phyloP scores from a whole-genome alignment of 164 flowering plant genomes.

The Aristolochia contorta region DNA sequence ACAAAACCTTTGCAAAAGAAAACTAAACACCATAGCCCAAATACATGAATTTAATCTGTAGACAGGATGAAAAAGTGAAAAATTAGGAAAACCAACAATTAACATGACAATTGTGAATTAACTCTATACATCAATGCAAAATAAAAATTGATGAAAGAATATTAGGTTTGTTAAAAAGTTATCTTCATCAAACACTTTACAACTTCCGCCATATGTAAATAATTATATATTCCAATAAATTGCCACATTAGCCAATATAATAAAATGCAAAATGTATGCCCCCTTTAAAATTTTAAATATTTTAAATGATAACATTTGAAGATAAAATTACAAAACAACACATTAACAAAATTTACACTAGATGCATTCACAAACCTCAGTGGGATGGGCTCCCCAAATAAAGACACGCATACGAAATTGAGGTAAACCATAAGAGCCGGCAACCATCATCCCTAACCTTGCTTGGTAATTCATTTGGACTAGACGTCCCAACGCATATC shows the following conservation, averaged over 20 bases:
- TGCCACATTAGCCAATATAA: not conserved
- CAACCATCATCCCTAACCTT: slow-evolving; percentile 69
- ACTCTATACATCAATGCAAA: no score
- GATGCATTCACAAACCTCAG: slow-evolving; percentile 22
- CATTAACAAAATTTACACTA: not conserved
- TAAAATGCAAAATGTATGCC: no score
- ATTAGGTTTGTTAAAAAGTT: not conserved
- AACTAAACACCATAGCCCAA: not conserved
- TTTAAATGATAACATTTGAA: no score
- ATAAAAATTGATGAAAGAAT: not conserved
- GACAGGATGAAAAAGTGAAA: not conserved
- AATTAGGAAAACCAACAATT: no score
- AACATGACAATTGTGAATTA: no score
- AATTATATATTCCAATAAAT: no score
- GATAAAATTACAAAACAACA: no score
- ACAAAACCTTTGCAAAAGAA: slow-evolving; percentile 5
- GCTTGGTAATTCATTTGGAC: slow-evolving; percentile 61
- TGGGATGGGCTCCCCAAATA: slow-evolving; percentile 77
- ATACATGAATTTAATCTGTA: no score
- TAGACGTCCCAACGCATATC: slow-evolving; percentile 65
- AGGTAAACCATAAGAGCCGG: slow-evolving; percentile 87
- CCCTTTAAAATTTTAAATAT: no score
- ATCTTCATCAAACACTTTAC: no score
- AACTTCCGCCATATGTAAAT: no score
- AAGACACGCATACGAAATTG: slow-evolving; percentile 78